Evolutionary conservation across 140 eudicot species (phyloP).

Genomic region (Stevia rebaudiana): DNA sequence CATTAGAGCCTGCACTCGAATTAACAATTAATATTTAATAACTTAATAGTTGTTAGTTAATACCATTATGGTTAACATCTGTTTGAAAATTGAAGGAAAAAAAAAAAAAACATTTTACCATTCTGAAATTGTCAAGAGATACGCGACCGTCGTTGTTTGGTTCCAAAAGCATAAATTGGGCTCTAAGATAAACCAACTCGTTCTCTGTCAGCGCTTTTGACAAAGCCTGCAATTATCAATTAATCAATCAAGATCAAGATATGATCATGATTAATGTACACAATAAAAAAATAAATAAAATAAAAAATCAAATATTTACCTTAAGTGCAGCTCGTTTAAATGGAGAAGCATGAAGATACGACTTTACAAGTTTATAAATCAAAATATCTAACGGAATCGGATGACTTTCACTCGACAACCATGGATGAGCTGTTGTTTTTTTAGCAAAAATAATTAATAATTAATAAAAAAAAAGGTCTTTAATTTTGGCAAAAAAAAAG

Average conservation of each 20-base stretch:
- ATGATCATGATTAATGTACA: neutral
- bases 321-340: conserved; percentile 89
- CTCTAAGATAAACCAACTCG: conserved; percentile 73
- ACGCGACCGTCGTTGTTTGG: conserved; percentile 80
- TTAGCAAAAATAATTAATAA: neutral
- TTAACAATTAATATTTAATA: too few species aligned
- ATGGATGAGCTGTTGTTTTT: conserved; percentile 76
- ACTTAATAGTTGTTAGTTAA: too few species aligned
- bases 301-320: conserved; percentile 33
- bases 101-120: conserved; percentile 32
- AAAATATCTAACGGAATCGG: conserved; percentile 84
- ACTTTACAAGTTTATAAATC: conserved; percentile 76
- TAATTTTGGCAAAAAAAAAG: neutral
- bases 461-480: neutral
- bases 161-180: conserved; percentile 85
- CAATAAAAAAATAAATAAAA: neutral
- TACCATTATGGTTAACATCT: neutral
- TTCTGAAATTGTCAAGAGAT: conserved; percentile 79
- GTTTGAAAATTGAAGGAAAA: neutral
- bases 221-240: conserved; percentile 49
- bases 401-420: conserved; percentile 78
- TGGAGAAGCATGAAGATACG: conserved; percentile 87
- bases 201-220: conserved; percentile 88
- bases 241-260: neutral
- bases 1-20: conserved; percentile 46